Percentiles rank a stretch among this genome's conserved stretches.
Conservation (phyloP, 192 early-diverging fungal species). For the Diversispora eburnea region DNA sequence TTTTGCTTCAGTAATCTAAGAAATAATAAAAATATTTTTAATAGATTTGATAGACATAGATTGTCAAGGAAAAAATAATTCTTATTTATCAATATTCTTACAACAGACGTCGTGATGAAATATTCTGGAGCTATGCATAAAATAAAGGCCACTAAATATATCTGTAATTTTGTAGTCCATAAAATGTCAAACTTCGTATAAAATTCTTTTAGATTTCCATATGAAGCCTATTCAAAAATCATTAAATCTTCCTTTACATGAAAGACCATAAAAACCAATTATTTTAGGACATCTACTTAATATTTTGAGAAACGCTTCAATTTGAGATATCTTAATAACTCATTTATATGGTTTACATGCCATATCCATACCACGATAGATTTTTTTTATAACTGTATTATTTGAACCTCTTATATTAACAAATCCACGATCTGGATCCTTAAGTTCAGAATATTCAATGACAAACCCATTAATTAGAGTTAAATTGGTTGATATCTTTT, state of each 20-base stretch:
- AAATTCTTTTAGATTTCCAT: conserved; percentile 2
- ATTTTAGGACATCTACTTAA: not conserved
- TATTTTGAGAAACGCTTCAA: not conserved
- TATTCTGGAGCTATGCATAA: not conserved
- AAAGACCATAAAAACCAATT: conserved; percentile 12
- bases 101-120: conserved; percentile 11
- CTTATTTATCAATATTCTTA: conserved; percentile 1
- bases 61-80: not conserved
- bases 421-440: not conserved
- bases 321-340: too few species aligned
- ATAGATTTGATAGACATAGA: not conserved
- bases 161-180: not conserved
- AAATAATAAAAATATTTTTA: not conserved
- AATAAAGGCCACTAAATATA: not conserved
- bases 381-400: not conserved
- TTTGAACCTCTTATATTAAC: not conserved
- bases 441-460: not conserved
- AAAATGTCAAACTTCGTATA: not conserved
- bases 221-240: conserved; percentile 7
- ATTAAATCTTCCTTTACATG: not conserved
- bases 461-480: too few species aligned
- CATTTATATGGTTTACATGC: not conserved
- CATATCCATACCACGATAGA: not conserved
- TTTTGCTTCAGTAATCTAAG: conserved; percentile 10
- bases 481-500: too few species aligned